Conservation (phyloP, 2,329 filamentous ascomycete genomes). For the Lecanicillium sp. region DNA sequence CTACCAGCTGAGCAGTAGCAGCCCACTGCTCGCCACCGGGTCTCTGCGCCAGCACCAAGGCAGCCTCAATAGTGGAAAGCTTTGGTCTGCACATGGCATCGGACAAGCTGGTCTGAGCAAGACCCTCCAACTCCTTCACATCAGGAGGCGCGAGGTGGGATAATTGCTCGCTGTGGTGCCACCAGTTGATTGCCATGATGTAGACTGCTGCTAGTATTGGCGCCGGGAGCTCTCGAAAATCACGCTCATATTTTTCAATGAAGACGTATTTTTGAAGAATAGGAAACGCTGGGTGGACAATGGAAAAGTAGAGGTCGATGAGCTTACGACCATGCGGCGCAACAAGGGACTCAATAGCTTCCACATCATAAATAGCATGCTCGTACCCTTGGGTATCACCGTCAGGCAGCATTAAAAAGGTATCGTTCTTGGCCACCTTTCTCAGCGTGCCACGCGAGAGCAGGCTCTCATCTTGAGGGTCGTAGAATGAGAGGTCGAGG, state of each 20-base stretch:
- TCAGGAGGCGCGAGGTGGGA: conserved; percentile 59
- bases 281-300: conserved; percentile 74
- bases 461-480: conserved; percentile 72
- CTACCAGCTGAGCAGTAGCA: conserved; percentile 78
- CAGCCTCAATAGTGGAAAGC: conserved; percentile 70
- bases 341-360: conserved; percentile 68
- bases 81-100: conserved; percentile 77
- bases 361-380: conserved; percentile 58
- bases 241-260: conserved; percentile 66
- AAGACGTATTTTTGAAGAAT: conserved; percentile 78
- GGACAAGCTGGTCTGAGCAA: conserved; percentile 64
- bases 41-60: conserved; percentile 64
- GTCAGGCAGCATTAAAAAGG: conserved; percentile 74
- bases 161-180: conserved; percentile 64
- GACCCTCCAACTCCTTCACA: conserved; percentile 61
- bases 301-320: conserved; percentile 72
- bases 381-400: conserved; percentile 62
- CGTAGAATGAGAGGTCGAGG: conserved; percentile 72
- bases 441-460: conserved; percentile 60
- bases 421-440: conserved; percentile 69
- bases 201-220: conserved; percentile 74
- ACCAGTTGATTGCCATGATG: conserved; percentile 81
- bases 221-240: conserved; percentile 66
- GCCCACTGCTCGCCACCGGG: conserved; percentile 76
- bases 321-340: conserved; percentile 68